phyloP scores from a whole-genome alignment of 371 early-diverging fungal genomes.

The Mucor ambiguus region DNA sequence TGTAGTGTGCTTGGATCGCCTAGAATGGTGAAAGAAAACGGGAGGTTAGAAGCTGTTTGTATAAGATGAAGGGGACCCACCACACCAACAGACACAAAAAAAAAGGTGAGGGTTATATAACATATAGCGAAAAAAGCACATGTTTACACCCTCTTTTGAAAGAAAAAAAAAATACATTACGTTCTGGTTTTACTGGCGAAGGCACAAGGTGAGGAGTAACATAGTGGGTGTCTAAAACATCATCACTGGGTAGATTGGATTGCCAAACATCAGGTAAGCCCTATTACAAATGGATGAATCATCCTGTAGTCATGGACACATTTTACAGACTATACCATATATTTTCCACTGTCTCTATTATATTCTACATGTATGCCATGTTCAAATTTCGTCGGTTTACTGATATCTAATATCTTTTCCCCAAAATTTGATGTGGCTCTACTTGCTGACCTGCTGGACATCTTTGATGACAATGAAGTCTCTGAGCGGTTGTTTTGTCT shows the following conservation, averaged over 20 bases:
- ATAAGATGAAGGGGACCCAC: not conserved
- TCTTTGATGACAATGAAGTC: constrained; percentile 44
- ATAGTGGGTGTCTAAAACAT: constrained; percentile 64
- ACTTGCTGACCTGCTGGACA: constrained; percentile 33
- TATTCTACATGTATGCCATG: constrained; percentile 73
- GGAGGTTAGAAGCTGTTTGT: not conserved
- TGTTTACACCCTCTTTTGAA: constrained; percentile 15
- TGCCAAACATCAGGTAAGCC: constrained; percentile 73
- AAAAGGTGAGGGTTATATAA: not conserved
- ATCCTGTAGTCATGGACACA: not conserved
- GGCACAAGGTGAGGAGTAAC: constrained; percentile 69
- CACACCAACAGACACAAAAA: constrained; percentile 3
- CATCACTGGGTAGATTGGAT: constrained; percentile 61
- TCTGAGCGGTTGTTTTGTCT: constrained; percentile 42
- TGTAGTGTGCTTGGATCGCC: constrained; percentile 22
- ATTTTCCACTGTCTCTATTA: constrained; percentile 60
- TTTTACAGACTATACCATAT: constrained; percentile 46
- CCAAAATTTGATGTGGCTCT: constrained; percentile 24
- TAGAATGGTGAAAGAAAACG: constrained; percentile 4
- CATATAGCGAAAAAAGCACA: not conserved
- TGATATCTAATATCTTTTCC: constrained; percentile 61
- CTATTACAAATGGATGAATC: constrained; percentile 23
- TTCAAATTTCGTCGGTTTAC: constrained; percentile 67
- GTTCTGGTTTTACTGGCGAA: constrained; percentile 36
- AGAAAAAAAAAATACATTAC: constrained; percentile 7